Percentiles rank a stretch among this genome's conserved stretches.
Evolutionary conservation across 1,139 yeast genomes (phyloP).

Genomic region (Trichomonascaceae sp.): DNA sequence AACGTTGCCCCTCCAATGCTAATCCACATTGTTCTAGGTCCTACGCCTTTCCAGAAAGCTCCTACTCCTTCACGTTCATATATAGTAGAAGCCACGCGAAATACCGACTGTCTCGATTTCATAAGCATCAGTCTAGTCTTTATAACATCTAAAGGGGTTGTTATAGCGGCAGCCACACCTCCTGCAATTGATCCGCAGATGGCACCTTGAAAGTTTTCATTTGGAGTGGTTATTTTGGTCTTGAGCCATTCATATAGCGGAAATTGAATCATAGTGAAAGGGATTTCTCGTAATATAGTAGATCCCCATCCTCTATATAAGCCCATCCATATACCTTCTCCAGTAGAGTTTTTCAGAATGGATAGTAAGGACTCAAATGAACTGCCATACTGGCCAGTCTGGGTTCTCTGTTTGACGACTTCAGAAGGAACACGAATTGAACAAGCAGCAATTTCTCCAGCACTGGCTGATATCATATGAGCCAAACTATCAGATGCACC

Average conservation of each 20-base stretch:
- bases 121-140: constrained; percentile 87
- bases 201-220: constrained; percentile 63
- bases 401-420: constrained; percentile 91
- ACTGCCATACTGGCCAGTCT: constrained; percentile 56
- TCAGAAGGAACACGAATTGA: constrained; percentile 94
- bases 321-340: constrained; percentile 74
- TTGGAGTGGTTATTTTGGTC: constrained; percentile 33
- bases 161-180: constrained; percentile 86
- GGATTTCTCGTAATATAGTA: constrained; percentile 90
- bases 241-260: constrained; percentile 87
- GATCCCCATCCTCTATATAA: constrained; percentile 90
- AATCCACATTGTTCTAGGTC: constrained; percentile 96
- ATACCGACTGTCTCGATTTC: constrained; percentile 44
- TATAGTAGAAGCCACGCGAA: constrained; percentile 34
- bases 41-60: constrained; percentile 77
- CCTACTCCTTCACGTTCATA: constrained; percentile 57
- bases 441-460: constrained; percentile 92
- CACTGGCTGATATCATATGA: constrained; percentile 83
- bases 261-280: constrained; percentile 91
- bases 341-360: constrained; percentile 53
- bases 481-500: constrained; percentile 39
- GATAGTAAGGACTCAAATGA: constrained; percentile 62
- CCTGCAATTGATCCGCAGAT: constrained; percentile 93
- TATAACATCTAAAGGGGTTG: constrained; percentile 90
- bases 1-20: constrained; percentile 98